Conservation (phyloP, 164 flowering plant genomes). For the Hamamelis virginiana region DNA sequence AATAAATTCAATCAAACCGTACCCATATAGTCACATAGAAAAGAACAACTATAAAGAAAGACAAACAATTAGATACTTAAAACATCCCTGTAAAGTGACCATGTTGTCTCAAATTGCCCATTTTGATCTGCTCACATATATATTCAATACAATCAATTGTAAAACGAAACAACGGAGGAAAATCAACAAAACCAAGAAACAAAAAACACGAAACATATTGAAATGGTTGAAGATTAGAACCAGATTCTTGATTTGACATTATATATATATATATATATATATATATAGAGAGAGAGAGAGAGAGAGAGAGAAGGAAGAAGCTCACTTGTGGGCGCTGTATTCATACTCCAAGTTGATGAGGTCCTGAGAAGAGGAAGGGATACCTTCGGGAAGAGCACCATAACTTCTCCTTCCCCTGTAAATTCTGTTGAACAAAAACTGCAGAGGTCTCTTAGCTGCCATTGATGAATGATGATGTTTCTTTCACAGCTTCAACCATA, state of each 20-base stretch:
- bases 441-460: conserved; percentile 31
- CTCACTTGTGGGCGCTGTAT: conserved; percentile 79
- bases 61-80: not conserved
- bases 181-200: conserved; percentile 18
- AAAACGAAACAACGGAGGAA: not conserved
- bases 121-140: too few species aligned
- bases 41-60: too few species aligned
- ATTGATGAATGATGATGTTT: conserved; percentile 14
- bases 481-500: too few species aligned
- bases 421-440: conserved; percentile 23
- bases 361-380: conserved; percentile 48
- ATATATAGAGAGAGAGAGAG: not conserved
- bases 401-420: conserved; percentile 33
- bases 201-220: not conserved
- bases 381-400: conserved; percentile 39
- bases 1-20: not conserved
- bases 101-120: too few species aligned
- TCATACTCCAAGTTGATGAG: conserved; percentile 61
- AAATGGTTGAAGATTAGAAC: not conserved
- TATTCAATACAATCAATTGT: too few species aligned
- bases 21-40: not conserved
- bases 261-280: not conserved
- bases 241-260: too few species aligned
- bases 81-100: too few species aligned
- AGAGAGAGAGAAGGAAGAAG: conserved; percentile 10